Evolutionary conservation across 306 rosid species (phyloP).

Genomic region (Castanea crenata): DNA sequence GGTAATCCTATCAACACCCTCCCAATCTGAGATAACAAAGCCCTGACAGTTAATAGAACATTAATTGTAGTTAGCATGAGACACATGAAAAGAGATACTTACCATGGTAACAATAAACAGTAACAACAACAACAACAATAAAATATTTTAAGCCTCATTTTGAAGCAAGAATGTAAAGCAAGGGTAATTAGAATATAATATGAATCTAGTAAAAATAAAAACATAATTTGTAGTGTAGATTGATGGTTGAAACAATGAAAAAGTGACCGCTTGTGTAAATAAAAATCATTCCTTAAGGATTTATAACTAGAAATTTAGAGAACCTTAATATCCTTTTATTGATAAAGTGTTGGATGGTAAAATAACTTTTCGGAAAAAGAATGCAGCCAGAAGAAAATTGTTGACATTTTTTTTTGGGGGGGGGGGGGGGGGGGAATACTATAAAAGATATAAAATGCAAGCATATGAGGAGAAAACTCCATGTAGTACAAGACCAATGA

Average conservation of each 20-base stretch:
- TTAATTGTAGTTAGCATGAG: constrained; percentile 9
- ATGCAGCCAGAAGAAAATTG: not conserved
- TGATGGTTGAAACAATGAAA: not conserved
- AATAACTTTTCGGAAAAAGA: not conserved
- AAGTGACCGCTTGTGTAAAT: not conserved
- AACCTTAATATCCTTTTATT: not conserved
- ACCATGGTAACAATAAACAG: not conserved
- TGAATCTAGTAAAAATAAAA: not conserved
- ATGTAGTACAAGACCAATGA: not conserved
- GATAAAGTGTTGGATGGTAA: not conserved
- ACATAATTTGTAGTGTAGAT: not conserved
- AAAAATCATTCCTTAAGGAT: not conserved
- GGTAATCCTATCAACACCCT: constrained; percentile 82
- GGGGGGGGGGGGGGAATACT: too few relatives aligned
- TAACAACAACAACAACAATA: not conserved
- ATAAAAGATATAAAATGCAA: not conserved
- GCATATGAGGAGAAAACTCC: not conserved
- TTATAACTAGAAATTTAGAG: not conserved
- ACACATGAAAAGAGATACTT: constrained; percentile 4
- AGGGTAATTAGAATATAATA: not conserved
- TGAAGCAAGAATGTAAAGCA: not conserved
- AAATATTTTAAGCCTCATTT: not conserved
- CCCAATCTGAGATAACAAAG: constrained; percentile 98
- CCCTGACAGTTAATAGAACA: constrained; percentile 63
- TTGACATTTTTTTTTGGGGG: not conserved